Conservation (phyloP, 2,329 filamentous ascomycete genomes). For the Epichloe sibirici region DNA sequence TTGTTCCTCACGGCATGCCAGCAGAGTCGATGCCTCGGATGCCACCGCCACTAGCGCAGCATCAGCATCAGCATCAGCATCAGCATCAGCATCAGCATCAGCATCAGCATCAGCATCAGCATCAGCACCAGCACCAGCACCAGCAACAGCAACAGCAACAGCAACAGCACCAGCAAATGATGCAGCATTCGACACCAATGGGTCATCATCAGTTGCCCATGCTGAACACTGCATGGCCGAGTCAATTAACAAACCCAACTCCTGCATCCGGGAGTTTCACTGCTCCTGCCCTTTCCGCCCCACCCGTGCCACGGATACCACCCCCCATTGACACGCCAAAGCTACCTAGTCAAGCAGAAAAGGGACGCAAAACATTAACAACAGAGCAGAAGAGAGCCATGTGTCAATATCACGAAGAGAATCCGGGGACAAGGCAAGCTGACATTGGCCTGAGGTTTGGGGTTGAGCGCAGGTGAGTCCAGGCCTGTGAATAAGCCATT, state of each 20-base stretch:
- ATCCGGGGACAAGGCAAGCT: conserved; percentile 85
- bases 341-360: conserved; percentile 32
- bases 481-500: background rate
- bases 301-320: conserved; percentile 39
- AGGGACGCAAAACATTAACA: conserved; percentile 76
- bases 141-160: conserved; percentile 7
- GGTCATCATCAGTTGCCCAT: conserved; percentile 52
- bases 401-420: conserved; percentile 86
- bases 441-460: conserved; percentile 94
- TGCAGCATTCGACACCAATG: conserved; percentile 28
- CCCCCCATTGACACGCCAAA: conserved; percentile 24
- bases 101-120: conserved; percentile 2
- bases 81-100: conserved; percentile 13
- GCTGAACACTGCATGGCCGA: conserved; percentile 67
- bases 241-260: conserved; percentile 63
- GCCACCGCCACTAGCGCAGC: conserved; percentile 36
- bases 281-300: conserved; percentile 45
- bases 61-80: conserved; percentile 5
- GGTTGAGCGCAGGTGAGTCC: conserved; percentile 82
- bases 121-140: conserved; percentile 10
- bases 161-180: conserved; percentile 19
- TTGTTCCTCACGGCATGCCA: conserved; percentile 40
- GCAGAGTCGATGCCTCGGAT: conserved; percentile 39
- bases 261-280: conserved; percentile 41
- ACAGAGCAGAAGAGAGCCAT: conserved; percentile 83